These are phyloP conservation scores for Zygoascus hellenicus DNA, from an alignment of 1,139 yeast species.

Conservation along the genomic window DNA sequence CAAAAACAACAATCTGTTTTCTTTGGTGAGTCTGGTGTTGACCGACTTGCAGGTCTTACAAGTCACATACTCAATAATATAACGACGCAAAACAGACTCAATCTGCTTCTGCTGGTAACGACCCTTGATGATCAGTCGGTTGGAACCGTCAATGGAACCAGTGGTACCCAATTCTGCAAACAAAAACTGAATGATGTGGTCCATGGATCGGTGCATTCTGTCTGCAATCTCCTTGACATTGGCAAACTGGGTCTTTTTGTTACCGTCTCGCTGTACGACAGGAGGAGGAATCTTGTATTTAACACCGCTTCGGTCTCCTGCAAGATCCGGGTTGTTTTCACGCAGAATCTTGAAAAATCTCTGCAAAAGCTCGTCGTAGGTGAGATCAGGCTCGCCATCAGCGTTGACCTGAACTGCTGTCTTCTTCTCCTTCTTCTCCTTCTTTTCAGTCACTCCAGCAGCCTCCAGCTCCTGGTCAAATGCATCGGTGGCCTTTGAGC, in stretches of 20 bases:
- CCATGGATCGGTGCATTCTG: constrained; percentile 93
- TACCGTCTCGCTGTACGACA: constrained; percentile 93
- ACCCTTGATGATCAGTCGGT: constrained; percentile 95
- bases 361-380: constrained; percentile 70
- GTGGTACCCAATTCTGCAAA: constrained; percentile 99
- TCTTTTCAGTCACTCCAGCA: constrained; percentile 71
- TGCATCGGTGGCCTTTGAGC: constrained; percentile 56
- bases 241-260: constrained; percentile 91
- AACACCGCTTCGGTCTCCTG: constrained; percentile 90
- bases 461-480: constrained; percentile 86
- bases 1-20: constrained; percentile 94
- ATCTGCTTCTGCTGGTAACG: constrained; percentile 96
- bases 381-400: constrained; percentile 50
- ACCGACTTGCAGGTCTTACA: constrained; percentile 98
- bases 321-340: constrained; percentile 94
- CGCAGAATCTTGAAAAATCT: constrained; percentile 83
- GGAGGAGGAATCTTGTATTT: constrained; percentile 98
- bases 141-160: constrained; percentile 97
- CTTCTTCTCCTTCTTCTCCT: constrained; percentile 32
- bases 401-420: constrained; percentile 25
- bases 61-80: constrained; percentile 93
- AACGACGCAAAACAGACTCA: constrained; percentile 93
- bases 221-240: constrained; percentile 93
- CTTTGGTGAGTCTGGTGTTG: constrained; percentile 94
- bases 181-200: constrained; percentile 91